Evolutionary conservation across 331 rosid genomes (phyloP), one percentile per base, ranked within the genome.

Genomic region (Stylosanthes scabra): DNA sequence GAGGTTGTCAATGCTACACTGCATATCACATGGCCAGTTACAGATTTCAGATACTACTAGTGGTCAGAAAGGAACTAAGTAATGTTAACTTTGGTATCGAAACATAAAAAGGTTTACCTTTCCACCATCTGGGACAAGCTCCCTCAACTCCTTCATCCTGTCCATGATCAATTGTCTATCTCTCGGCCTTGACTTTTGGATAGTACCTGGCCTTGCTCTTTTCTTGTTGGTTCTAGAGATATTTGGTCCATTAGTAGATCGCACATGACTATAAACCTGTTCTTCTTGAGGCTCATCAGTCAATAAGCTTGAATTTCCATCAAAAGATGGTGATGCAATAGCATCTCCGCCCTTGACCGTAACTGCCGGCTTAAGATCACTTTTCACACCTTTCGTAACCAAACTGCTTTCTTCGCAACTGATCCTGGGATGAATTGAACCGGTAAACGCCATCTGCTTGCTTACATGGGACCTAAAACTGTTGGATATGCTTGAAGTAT

Each of bases 1-100:
- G 47, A 94, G 99, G 63, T 85, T 90, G 63, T 91, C 97, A 71
- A 94, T 89, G 92, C 97, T 94, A 86, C 93, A 88, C 99, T 94
- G 97, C 15, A 86, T 58, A 72, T 63, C 69, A 75, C 56, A 80
- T 28, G 70, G 55, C 61, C 61, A 25, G 13, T 72, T 45, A 45
- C 81, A 65, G 55, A 28, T 3, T 14, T 44, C 11, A 63, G 37
- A n/a, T 59, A 34, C 52, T 47, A 47, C 52, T 31, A 31, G 37
- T 31, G 5, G 37, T 2, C 12, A 7, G 42, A 63, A 52, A 55
- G 14, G 29, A 52, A 54, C 13, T 55, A 37, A 45, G 61, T 25
- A 41, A 50, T 31, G 15, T 39, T 62, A 54, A 14, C 41, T 39
- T 69, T 37, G 25, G 29, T 46, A 20, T 9, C 55, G 10, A 70